Evolutionary conservation across 1,284 basidiomycete genomes (phyloP).

Genomic region (Neolentinus lepideus): DNA sequence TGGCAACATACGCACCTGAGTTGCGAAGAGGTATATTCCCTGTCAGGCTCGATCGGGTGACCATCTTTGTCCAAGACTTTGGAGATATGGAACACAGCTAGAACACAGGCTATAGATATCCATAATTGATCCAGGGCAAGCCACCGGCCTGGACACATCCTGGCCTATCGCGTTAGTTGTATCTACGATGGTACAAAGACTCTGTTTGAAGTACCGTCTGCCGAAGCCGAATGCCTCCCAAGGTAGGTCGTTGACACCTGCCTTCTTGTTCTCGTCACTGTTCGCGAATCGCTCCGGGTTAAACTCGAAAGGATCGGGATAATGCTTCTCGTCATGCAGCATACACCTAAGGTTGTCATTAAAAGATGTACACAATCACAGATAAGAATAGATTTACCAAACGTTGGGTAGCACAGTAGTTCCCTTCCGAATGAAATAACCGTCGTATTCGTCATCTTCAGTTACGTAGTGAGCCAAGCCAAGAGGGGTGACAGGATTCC

Average conservation of each 20-base stretch:
- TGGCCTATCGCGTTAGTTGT: conserved; percentile 10
- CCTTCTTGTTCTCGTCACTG: conserved; percentile 14
- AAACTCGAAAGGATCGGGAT: conserved; percentile 35
- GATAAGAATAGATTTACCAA: conserved; percentile 8
- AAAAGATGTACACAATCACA: neutral
- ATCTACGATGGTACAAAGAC: neutral
- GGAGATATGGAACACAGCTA: conserved; percentile 34
- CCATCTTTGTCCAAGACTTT: conserved; percentile 35
- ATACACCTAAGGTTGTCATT: neutral
- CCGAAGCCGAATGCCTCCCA: conserved; percentile 25
- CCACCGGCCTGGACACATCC: conserved; percentile 37
- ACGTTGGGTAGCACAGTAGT: conserved; percentile 19
- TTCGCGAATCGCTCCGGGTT: conserved; percentile 35
- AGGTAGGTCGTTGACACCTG: conserved; percentile 20
- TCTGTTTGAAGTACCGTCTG: conserved; percentile 26
- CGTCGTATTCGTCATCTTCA: conserved; percentile 20
- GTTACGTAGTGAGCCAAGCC: conserved; percentile 15
- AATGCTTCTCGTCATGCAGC: conserved; percentile 29
- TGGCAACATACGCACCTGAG: conserved; percentile 28
- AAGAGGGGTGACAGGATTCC: conserved; percentile 23
- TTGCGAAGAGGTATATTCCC: conserved; percentile 33
- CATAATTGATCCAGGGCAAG: conserved; percentile 38
- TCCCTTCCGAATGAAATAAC: conserved; percentile 19
- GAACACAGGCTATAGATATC: conserved; percentile 37
- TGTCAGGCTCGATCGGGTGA: conserved; percentile 27